These are phyloP conservation scores for Psilocybe cyanescens DNA, from an alignment of 768 basidiomycete genomes.

Conservation along the genomic window DNA sequence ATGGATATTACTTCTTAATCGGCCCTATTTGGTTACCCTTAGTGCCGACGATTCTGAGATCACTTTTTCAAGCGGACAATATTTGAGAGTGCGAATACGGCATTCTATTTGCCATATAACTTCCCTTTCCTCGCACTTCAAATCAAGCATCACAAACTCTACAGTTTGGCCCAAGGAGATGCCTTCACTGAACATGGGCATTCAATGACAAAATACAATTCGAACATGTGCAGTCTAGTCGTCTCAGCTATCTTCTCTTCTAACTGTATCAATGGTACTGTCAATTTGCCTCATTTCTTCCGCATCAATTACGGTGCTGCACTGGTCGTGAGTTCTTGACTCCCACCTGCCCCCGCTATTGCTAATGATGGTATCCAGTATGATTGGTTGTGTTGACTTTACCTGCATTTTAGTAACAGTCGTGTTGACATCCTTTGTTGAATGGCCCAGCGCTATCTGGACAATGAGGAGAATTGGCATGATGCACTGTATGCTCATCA, in stretches of 20 bases:
- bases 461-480: conserved; percentile 30
- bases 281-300: background rate
- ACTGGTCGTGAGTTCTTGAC: background rate
- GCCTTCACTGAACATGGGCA: too few species aligned
- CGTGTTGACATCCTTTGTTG: conserved; percentile 21
- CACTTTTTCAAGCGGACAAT: too few species aligned
- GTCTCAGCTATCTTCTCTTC: background rate
- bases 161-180: background rate
- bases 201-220: background rate
- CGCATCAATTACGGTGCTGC: background rate
- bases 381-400: conserved; percentile 9
- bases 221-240: background rate
- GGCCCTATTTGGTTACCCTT: too few species aligned
- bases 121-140: background rate
- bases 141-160: background rate
- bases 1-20: background rate
- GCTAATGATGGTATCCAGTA: conserved; percentile 24
- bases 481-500: conserved; percentile 22
- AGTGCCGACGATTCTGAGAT: too few species aligned
- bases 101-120: background rate
- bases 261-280: background rate
- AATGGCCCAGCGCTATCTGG: conserved; percentile 25
- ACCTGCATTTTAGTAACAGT: conserved; percentile 17
- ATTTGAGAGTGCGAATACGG: too few species aligned
- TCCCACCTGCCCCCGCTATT: background rate